Evolutionary conservation across 129 eudicot genomes (phyloP), one percentile per base, ranked within the genome.

Genomic region (Glebionis coronaria): DNA sequence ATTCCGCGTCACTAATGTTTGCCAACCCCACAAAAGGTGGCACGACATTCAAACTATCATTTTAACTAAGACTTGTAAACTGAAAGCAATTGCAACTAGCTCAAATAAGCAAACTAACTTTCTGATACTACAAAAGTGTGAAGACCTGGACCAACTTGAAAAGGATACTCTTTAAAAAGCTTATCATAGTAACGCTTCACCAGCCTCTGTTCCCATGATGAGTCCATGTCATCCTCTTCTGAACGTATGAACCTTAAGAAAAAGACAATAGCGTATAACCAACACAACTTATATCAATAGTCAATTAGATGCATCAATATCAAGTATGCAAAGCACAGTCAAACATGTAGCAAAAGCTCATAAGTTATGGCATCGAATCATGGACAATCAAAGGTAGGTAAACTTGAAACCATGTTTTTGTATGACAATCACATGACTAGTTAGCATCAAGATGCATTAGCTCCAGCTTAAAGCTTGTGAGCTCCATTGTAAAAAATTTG

Each of bases 151-250:
- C 51, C 35, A 18, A 38, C 14, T 80, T 80, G 12, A 42, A 74
- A 85, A 88, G 96, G 95, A 92, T 88, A 92, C 96, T 93, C 99
- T 78, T 89, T 93, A 52, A 93, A 93, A 54, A 93, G 99, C 86
- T 93, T 93, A 81, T 81, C 90, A 81, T 93, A 93, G 82, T 93
- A 93, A 58, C 99, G 95, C 80, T 89, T 93, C 77, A 93, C 99
- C 66, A 93, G 87, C 81, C 84, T 93, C 67, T 88, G 95, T 76
- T 93, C 99, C 99, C 97, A 93, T 59, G 99, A 93, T 6, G 82
- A 76, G 77, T 84, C 71, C 84, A 76, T 75, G 52, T 93, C 97
- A 93, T 93, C 99, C 82, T 89, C 99, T 75, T 93, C 99, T 7
- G 99, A 80, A 44, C 95, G 84, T 65, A 93, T 93, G 69, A 93